Evolutionary conservation across 352 stramenopile species (phyloP), one percentile per base, ranked within the genome.

Genomic region (Globisporangium splendens): DNA sequence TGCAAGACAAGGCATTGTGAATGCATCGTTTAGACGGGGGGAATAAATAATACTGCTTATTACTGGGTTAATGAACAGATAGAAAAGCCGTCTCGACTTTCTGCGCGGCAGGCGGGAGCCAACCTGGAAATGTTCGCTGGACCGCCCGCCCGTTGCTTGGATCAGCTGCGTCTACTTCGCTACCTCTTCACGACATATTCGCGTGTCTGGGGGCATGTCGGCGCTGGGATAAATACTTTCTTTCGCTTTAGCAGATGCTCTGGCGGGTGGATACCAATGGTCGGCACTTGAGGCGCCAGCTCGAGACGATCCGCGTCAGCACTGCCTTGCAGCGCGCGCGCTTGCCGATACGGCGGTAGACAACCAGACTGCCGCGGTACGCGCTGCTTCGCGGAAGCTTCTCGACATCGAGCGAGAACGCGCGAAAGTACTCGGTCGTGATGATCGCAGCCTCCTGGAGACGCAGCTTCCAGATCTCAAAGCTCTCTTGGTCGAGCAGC

Each of bases 321-420:
- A 73, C 67, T 2, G 78, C 66, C 48, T 75, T 79, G 60, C 77
- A 88, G 41, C 69, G 70, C 10, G 66, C 56, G 12, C 70, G 77
- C 56, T 81, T 89, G 64, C 62, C 75, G 20, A 74, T 54, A 22
- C 77, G 73, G 24, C 80, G 78, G 61, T 88, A 77, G 38, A 69
- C 67, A 24, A 93, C 79, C 35, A 93, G 69, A 31, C 80, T 91
- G 44, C 83, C 83, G 15, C 79, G 83, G 48, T 89, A 88, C 3
- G 69, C 72, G 46, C 77, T 89, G 39, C 71, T 79, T 33, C 77
- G 75, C 11, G 80, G 80, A 3, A 93, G 73, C 14, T 72, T 64
- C 13, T 79, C 71, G 3, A 76, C 77, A 39, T 88, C 70, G 44
- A 91, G 52, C 44, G 73, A 68, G 31, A 73, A 78, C 20, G 74